A percentile compares a stretch with the other conserved stretches of the same genome.
These are phyloP conservation scores for Trichoderma sp. DNA, from an alignment of 2,329 filamentous ascomycete genomes.

Conservation along the genomic window DNA sequence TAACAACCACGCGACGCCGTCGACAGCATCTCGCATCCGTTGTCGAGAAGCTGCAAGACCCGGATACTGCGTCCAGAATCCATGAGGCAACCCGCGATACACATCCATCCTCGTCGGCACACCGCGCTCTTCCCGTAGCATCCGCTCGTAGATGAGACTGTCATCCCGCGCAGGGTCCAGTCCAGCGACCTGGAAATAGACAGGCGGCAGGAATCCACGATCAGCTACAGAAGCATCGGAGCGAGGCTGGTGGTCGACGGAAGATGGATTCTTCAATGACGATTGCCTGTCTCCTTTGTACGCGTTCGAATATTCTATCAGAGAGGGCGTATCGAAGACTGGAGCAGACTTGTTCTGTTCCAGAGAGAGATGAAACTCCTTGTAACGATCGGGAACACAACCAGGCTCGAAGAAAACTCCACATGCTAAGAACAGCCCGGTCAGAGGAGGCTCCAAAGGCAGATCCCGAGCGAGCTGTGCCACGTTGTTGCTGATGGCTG, in stretches of 20 bases:
- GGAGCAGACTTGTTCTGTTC: constrained; percentile 9
- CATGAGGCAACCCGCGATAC: neutral
- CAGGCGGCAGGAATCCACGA: neutral
- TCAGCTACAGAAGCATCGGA: neutral
- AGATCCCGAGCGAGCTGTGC: constrained; percentile 1
- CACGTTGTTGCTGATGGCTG: constrained; percentile 1
- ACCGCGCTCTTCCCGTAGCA: neutral
- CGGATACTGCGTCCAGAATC: constrained; percentile 1
- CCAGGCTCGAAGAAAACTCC: neutral
- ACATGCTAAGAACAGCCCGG: neutral
- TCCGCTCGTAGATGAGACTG: neutral
- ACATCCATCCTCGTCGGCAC: neutral
- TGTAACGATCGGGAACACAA: neutral
- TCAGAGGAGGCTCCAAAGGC: neutral
- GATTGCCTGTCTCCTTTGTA: neutral
- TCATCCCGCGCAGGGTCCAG: neutral
- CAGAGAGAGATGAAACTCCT: neutral
- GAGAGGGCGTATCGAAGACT: neutral
- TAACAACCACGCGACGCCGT: neutral
- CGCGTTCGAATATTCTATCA: neutral
- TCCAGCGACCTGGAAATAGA: neutral
- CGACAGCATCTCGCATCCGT: neutral
- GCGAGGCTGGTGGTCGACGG: neutral
- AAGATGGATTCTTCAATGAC: neutral
- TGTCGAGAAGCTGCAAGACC: neutral